These are phyloP conservation scores for Vigna unguiculata DNA, from an alignment of 306 rosid species.

Conservation along the genomic window DNA sequence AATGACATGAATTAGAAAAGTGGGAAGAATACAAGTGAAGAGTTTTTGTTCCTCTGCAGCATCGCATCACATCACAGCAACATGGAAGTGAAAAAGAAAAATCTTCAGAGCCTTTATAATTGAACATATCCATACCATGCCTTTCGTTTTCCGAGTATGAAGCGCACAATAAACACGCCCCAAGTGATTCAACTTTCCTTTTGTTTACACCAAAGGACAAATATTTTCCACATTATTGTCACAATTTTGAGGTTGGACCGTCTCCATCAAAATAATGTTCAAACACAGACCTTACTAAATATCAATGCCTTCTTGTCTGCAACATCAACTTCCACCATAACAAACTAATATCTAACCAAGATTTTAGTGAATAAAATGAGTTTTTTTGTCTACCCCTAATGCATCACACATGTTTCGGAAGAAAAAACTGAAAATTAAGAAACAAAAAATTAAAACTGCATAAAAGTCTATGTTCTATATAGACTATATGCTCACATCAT, in stretches of 20 bases:
- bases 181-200: slow-evolving; percentile 16
- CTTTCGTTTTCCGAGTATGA: slow-evolving; percentile 28
- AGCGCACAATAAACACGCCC: slow-evolving; percentile 33
- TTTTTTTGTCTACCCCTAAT: neutral
- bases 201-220: slow-evolving; percentile 35
- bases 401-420: neutral
- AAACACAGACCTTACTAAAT: neutral
- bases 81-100: neutral
- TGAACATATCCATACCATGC: slow-evolving; percentile 9
- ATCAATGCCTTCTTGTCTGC: neutral
- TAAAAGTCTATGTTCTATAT: neutral
- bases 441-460: too few relatives aligned
- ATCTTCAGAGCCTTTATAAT: neutral
- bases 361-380: neutral
- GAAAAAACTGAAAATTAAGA: neutral
- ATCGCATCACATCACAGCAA: slow-evolving; percentile 16
- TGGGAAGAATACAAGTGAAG: neutral
- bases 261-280: slow-evolving; percentile 40
- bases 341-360: neutral
- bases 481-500: neutral
- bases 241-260: slow-evolving; percentile 34
- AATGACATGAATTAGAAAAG: neutral
- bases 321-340: slow-evolving; percentile 8
- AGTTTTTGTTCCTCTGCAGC: neutral
- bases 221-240: neutral